These are phyloP conservation scores for Coemansia aciculifera DNA, from an alignment of 192 early-diverging fungal species.

Conservation along the genomic window DNA sequence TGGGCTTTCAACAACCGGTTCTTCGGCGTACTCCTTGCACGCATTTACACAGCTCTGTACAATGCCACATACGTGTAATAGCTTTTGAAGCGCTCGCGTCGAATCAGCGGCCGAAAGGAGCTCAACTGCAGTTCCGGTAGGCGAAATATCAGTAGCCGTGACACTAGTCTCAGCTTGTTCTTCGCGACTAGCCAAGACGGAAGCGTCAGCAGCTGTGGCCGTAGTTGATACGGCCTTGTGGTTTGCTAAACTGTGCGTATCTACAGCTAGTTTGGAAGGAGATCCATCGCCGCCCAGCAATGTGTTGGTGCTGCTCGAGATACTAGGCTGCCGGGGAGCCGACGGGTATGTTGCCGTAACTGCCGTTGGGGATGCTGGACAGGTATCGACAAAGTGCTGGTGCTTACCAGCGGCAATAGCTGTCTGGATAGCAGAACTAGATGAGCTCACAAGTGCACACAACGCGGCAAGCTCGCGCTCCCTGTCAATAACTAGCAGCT, in stretches of 20 bases:
- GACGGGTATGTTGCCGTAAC: background rate
- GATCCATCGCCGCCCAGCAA: background rate
- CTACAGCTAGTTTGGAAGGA: background rate
- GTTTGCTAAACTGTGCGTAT: background rate
- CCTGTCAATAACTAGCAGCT: slow-evolving; percentile 19
- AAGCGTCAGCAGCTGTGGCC: background rate
- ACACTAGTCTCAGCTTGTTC: background rate
- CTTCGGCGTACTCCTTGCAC: slow-evolving; percentile 4
- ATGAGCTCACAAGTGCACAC: slow-evolving; percentile 28
- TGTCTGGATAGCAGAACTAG: slow-evolving; percentile 16
- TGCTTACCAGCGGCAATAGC: slow-evolving; percentile 3
- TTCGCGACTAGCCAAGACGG: background rate
- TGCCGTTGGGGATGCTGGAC: slow-evolving; percentile 1
- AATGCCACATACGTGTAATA: slow-evolving; percentile 15
- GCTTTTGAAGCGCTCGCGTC: slow-evolving; percentile 3
- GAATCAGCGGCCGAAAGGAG: background rate
- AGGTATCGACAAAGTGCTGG: background rate
- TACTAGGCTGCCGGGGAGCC: background rate
- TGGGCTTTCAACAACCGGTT: slow-evolving; percentile 1
- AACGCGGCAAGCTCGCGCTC: slow-evolving; percentile 47
- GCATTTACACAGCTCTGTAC: slow-evolving; percentile 24
- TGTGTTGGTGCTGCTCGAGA: slow-evolving; percentile 7
- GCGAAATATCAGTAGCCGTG: background rate
- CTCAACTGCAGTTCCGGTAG: background rate
- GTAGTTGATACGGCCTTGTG: background rate